Percentiles rank a stretch among this genome's conserved stretches.
Conservation (phyloP, 176 grass and related monocot genomes). For the Chloris gayana region DNA sequence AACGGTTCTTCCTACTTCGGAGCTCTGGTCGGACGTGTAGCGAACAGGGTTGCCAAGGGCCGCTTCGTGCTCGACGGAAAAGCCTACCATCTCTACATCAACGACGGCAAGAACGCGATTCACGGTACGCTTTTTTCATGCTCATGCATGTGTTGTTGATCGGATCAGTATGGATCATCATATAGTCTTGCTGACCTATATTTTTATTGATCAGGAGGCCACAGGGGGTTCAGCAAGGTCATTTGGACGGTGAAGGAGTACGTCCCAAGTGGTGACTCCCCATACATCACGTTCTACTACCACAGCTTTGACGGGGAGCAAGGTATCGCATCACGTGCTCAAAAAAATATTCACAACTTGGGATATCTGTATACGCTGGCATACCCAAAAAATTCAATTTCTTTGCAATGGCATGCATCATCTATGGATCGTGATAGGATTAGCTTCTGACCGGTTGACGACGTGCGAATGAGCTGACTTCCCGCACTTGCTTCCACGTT, state of each 20-base stretch:
- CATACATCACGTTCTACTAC: constrained; percentile 81
- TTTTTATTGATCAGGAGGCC: constrained; percentile 48
- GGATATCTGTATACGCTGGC: neutral
- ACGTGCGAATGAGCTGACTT: no score
- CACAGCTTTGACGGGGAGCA: constrained; percentile 85
- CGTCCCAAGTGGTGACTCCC: constrained; percentile 49
- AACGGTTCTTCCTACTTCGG: constrained; percentile 70
- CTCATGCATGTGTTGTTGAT: neutral
- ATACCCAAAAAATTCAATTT: neutral
- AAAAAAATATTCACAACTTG: neutral
- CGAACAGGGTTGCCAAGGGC: constrained; percentile 65
- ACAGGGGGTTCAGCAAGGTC: constrained; percentile 74
- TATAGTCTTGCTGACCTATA: neutral
- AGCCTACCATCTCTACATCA: constrained; percentile 52
- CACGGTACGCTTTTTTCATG: constrained; percentile 47
- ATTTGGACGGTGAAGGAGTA: constrained; percentile 82
- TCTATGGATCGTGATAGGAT: neutral
- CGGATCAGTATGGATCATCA: neutral
- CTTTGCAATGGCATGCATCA: neutral
- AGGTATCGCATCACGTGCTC: constrained; percentile 25
- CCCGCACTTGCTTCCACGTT: neutral
- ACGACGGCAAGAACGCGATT: constrained; percentile 69
- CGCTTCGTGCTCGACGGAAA: constrained; percentile 62
- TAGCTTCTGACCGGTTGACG: neutral
- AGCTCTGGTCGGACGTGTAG: constrained; percentile 77